A percentile compares a stretch with the other conserved stretches of the same genome.
Evolutionary conservation across 2,329 filamentous ascomycete genomes (phyloP).

Genomic region (Alternaria sp.): DNA sequence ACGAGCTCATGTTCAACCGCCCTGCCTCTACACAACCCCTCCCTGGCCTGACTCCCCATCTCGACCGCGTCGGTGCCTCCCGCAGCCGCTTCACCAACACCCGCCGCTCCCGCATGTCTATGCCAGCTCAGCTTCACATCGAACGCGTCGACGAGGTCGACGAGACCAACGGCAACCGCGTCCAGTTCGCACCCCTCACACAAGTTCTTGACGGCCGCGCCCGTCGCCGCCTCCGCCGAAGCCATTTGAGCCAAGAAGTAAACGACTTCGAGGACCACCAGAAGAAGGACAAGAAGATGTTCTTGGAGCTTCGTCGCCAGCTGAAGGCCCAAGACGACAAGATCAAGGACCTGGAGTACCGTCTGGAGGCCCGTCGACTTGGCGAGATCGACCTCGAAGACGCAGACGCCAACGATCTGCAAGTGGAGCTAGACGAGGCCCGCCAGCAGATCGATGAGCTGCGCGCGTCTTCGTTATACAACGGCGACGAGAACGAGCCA

Average conservation of each 20-base stretch:
- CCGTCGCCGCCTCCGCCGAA: slow-evolving; percentile 50
- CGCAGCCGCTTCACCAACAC: slow-evolving; percentile 32
- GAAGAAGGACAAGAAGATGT: slow-evolving; percentile 46
- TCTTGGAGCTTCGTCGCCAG: slow-evolving; percentile 47
- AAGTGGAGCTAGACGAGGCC: slow-evolving; percentile 43
- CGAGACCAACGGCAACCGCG: slow-evolving; percentile 22
- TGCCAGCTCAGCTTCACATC: slow-evolving; percentile 43
- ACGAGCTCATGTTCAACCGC: slow-evolving; percentile 22
- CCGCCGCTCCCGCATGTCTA: slow-evolving; percentile 43
- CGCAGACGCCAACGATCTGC: slow-evolving; percentile 42
- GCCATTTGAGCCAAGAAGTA: slow-evolving; percentile 51
- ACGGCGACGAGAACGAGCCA: slow-evolving; percentile 31
- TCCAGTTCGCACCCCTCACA: slow-evolving; percentile 46
- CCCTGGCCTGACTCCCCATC: slow-evolving; percentile 41
- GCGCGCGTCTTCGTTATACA: slow-evolving; percentile 40
- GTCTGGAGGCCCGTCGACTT: slow-evolving; percentile 45
- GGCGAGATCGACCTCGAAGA: slow-evolving; percentile 49
- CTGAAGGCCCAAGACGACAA: slow-evolving; percentile 47
- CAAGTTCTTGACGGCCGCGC: slow-evolving; percentile 42
- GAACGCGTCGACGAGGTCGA: slow-evolving; percentile 35
- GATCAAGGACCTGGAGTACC: slow-evolving; percentile 47
- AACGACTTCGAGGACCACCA: slow-evolving; percentile 48
- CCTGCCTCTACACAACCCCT: slow-evolving; percentile 36
- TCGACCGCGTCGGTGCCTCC: slow-evolving; percentile 36
- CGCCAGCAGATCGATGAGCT: slow-evolving; percentile 46